Base-by-base conservation (phyloP, 2,329 filamentous ascomycete species). In the Fusarium xyrophilum region DNA sequence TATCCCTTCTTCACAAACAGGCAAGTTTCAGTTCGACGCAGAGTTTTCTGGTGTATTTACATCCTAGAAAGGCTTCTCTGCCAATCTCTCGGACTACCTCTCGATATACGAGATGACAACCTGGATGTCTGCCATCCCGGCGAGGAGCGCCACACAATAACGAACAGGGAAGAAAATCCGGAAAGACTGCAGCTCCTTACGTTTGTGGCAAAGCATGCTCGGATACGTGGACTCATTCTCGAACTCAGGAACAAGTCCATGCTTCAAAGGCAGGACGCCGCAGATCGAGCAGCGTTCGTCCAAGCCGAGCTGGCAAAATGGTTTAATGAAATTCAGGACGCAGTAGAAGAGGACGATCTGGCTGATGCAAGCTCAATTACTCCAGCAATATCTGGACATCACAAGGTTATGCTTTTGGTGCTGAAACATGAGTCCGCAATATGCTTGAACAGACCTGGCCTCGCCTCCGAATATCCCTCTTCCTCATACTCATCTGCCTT, bases 31-130 rank as follows among this genome's bases (percentile, higher is more conserved):
- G 79, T 85, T 33, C 80, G 86, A 3, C 81, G 83, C 17, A 80
- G 85, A 0, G 75, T 88, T 0, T 88, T 88, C 63, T 88, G 85
- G 85, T 83, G 83, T 2, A 80, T 87, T 1, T 88, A 88, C 50
- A 82, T 79, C 19, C 74, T 87, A 1, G 86, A 88, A 43, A 79
- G 86, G 46, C 83, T 86, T 58, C 77, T 88, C 0, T 86, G 83
- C 12, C 86, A 88, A 47, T 84, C 85, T 0, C 79, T 88, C 4
- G 86, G 86, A 0, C 76, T 87, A 0, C 86, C 86, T 1, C 75
- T 87, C 2, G 82, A 83, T 23, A 83, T 88, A 14, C 81, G 82
- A 52, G 86, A 88, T 63, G 83, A 87, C 43, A 86, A 88, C 58
- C 75, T 88, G 9, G 86, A 88, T 67, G 86, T 88, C 2, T 88